Percentiles rank a stretch among this genome's conserved stretches.
These are phyloP conservation scores for Lablab purpureus DNA, from an alignment of 306 rosid genomes.

Conservation along the genomic window DNA sequence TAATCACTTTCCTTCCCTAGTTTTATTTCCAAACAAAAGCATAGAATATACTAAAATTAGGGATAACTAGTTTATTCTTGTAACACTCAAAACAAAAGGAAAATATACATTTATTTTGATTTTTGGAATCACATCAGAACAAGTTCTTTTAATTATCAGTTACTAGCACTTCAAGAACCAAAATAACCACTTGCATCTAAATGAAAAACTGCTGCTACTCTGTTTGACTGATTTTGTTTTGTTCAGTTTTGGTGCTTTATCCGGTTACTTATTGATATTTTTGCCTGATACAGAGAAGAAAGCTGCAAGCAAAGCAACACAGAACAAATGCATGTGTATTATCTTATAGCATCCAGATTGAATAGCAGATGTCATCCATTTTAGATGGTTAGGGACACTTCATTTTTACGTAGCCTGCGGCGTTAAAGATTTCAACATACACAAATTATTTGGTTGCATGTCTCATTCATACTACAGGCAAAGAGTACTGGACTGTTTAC, in stretches of 20 bases:
- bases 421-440: slow-evolving; percentile 40
- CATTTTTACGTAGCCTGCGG: slow-evolving; percentile 27
- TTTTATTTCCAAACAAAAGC: too few species aligned
- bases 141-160: slow-evolving; percentile 2
- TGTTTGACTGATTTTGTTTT: slow-evolving; percentile 12
- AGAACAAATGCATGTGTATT: slow-evolving; percentile 76
- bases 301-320: slow-evolving; percentile 53
- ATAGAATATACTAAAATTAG: too few species aligned
- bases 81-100: too few species aligned
- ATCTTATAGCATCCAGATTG: slow-evolving; percentile 66
- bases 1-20: too few species aligned
- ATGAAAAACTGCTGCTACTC: slow-evolving; percentile 12
- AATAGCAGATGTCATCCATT: slow-evolving; percentile 47
- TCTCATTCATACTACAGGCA: slow-evolving; percentile 31
- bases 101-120: too few species aligned
- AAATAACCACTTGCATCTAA: not conserved
- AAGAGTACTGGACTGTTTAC: slow-evolving; percentile 35
- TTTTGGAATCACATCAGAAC: too few species aligned
- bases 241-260: slow-evolving; percentile 21
- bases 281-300: slow-evolving; percentile 74
- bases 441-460: slow-evolving; percentile 42
- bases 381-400: slow-evolving; percentile 42
- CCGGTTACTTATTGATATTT: slow-evolving; percentile 11
- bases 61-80: too few species aligned
- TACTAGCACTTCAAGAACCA: not conserved